Conservation (phyloP, 176 grass and related monocot species). For the Aegilops sharonensis region DNA sequence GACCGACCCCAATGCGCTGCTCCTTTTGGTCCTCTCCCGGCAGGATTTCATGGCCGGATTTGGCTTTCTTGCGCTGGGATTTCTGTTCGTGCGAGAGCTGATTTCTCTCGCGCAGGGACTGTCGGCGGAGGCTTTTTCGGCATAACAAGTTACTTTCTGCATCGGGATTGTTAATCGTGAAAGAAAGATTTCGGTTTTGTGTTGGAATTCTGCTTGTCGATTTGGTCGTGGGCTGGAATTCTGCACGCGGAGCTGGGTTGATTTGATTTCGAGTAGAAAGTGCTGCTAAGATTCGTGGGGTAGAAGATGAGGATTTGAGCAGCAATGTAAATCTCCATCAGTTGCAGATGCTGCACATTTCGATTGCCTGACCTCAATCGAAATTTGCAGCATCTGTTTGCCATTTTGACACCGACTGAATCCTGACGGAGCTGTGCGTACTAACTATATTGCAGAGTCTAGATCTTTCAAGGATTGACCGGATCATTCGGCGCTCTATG, state of each 20-base stretch:
- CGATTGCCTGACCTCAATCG: neutral
- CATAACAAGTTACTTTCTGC: neutral
- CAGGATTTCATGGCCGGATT: conserved; percentile 28
- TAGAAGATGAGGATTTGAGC: neutral
- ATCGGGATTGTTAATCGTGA: neutral
- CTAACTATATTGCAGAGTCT: conserved; percentile 52
- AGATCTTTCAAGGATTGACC: conserved; percentile 91
- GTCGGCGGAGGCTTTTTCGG: neutral
- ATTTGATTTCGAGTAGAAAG: neutral
- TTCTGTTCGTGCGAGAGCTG: neutral
- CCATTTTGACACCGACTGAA: neutral
- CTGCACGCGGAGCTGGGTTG: no score
- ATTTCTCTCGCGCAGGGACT: neutral
- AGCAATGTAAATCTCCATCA: neutral
- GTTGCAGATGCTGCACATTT: no score
- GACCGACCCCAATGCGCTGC: conserved; percentile 20
- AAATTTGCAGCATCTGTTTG: conserved; percentile 9
- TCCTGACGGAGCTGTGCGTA: neutral
- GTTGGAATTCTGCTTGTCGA: neutral
- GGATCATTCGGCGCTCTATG: conserved; percentile 87
- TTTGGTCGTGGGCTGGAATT: neutral
- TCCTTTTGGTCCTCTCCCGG: neutral
- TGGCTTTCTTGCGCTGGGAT: conserved; percentile 15
- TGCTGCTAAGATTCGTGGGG: neutral
- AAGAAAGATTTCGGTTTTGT: neutral